A percentile compares a stretch with the other conserved stretches of the same genome.
Conservation (phyloP, 441 rosid species). For the Populus hybrid region DNA sequence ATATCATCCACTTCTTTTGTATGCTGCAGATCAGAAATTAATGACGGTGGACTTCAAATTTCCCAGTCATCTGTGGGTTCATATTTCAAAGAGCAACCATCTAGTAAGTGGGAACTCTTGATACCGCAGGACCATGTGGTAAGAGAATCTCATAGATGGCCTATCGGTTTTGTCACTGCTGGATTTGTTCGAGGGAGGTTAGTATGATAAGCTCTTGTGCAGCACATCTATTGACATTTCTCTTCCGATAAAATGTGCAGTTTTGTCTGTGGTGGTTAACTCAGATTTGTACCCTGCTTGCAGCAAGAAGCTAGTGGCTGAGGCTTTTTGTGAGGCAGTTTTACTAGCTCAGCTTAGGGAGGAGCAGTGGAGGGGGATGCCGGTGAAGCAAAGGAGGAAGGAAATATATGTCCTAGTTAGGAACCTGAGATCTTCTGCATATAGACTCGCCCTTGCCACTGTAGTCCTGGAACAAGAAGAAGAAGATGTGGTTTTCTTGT, state of each 20-base stretch:
- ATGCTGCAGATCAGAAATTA: constrained; percentile 44
- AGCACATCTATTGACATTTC: background rate
- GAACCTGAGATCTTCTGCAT: constrained; percentile 76
- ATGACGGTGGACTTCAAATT: constrained; percentile 43
- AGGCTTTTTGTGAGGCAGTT: constrained; percentile 64
- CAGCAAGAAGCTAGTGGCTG: constrained; percentile 71
- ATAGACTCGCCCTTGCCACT: constrained; percentile 71
- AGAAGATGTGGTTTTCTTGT: constrained; percentile 46
- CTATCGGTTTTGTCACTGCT: constrained; percentile 81
- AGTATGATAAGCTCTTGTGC: constrained; percentile 8
- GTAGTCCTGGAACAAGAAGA: constrained; percentile 61
- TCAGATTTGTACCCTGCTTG: constrained; percentile 7
- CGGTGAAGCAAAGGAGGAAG: constrained; percentile 46
- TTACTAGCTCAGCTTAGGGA: constrained; percentile 60
- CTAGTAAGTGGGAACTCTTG: constrained; percentile 68
- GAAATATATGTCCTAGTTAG: constrained; percentile 68
- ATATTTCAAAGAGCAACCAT: constrained; percentile 55
- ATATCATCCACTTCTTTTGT: background rate
- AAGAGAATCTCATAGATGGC: constrained; percentile 52
- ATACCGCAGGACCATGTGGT: constrained; percentile 45
- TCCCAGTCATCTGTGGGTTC: constrained; percentile 50
- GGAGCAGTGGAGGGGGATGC: constrained; percentile 61
- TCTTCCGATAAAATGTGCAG: background rate
- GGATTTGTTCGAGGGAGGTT: constrained; percentile 87
- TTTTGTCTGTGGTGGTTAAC: background rate